A percentile compares a stretch with the other conserved stretches of the same genome.
These are phyloP conservation scores for Bipolaris victoriae DNA, from an alignment of 2,329 filamentous ascomycete genomes.

Conservation along the genomic window DNA sequence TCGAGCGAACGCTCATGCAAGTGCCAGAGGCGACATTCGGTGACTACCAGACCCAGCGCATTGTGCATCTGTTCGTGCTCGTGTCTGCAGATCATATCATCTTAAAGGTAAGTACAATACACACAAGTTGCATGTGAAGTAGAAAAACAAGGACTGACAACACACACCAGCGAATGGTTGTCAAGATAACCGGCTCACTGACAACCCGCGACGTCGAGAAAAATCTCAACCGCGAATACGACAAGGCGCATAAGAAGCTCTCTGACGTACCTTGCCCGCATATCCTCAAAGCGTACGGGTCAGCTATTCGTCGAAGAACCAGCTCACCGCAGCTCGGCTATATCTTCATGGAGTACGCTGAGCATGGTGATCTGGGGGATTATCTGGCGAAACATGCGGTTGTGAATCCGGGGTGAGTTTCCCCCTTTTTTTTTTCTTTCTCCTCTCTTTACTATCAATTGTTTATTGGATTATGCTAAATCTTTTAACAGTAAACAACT, in stretches of 20 bases:
- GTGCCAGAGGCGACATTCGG: not conserved
- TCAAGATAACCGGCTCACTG: not conserved
- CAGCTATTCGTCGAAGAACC: not conserved
- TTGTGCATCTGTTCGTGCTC: not conserved
- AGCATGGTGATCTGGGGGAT: not conserved
- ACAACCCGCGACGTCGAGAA: not conserved
- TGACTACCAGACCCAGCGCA: not conserved
- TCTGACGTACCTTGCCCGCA: not conserved
- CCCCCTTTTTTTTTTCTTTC: too few species aligned
- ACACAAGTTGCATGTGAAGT: not conserved
- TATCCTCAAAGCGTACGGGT: not conserved
- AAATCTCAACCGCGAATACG: not conserved
- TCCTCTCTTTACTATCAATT: not conserved
- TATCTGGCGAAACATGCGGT: not conserved
- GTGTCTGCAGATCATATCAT: not conserved
- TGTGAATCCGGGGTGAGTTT: not conserved
- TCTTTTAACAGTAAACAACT: not conserved
- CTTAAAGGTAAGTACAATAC: not conserved
- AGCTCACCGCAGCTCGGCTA: not conserved
- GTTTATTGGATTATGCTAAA: not conserved
- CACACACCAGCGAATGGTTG: not conserved
- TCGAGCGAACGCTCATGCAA: not conserved
- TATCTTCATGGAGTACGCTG: not conserved
- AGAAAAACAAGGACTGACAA: not conserved
- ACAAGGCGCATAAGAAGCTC: not conserved